Base-by-base conservation (phyloP, 306 rosid species). In the Astragalus membranaceus region DNA sequence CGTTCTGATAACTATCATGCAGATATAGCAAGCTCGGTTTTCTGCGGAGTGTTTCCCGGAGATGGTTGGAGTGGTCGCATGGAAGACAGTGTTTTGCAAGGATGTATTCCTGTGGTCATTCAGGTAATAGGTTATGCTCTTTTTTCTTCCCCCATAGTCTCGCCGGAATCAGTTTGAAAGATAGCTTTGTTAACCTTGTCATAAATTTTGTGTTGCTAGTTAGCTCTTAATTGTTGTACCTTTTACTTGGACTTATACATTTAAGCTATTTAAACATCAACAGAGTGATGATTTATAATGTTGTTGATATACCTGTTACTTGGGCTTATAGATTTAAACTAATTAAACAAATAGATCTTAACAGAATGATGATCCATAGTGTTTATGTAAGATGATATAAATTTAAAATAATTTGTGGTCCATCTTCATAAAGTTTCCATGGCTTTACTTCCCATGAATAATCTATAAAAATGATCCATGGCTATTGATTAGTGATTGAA, bases 21-120 rank as follows among this genome's bases (percentile, higher is more conserved):
- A 48, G 89, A 84, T 72, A 48, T 92, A 79, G 92, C 96, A 51
- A 81, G 78, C 72, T 89, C 96, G 74, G 75, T 83, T 76, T 89
- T 92, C 86, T 92, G 96, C 0, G 96, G 98, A 41, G 95, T 89
- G 57, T 83, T 92, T 75, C 95, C 95, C 0, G 96, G 96, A 30
- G 98, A 92, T 78, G 98, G 96, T 65, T 92, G 98, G 98, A 92
- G 98, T 57, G 98, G 96, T 33, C 96, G 92, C 43, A 83, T 92
- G 96, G 96, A 92, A 78, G 98, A 92, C 60, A 87, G 95, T 78
- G 78, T 92, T 73, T 80, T 92, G 85, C 90, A 92, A 78, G 98
- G 98, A 33, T 92, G 98, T 89, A 86, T 92, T 72, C 98, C 98
- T 9, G 95, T 92, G 47, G 76, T 87, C 78, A 81, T 92, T 86